Base-by-base conservation (phyloP, 78 protist species). In the Paratrimastix pyriformis region DNA sequence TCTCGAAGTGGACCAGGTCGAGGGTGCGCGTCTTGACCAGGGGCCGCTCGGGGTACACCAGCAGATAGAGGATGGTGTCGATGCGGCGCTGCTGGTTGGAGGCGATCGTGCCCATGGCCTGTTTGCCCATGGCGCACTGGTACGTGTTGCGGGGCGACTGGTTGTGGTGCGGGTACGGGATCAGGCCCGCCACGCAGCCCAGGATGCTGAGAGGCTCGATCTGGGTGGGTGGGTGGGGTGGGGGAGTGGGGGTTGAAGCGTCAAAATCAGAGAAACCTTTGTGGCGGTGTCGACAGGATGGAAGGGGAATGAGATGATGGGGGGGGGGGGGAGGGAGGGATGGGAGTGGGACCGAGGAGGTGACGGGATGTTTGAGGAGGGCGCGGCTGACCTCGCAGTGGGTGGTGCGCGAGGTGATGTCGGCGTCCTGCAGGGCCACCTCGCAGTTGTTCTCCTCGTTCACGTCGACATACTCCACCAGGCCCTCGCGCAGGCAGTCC, bases 61-160 rank as follows among this genome's bases (percentile, higher is more conserved):
- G 3, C 11, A 37, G 42, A 50, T 83, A 79, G 46, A 89, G 77
- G 33, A 95, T 80, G 3, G 99, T 94, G 86, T 98, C 99, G 44
- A 94, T 87, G 64, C 99, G 90, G 13, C 75, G 38, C 15, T 80
- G 54, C 81, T 96, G 98, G 86, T 98, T 97, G 80, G 79, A 85
- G 5, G 97, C 98, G 65, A 98, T 93, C 55, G 88, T 69, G 18
- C 99, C 99, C 58, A 98, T 94, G 29, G 99, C 98, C 81, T 98
- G 99, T 89, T 98, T 98, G 77, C 99, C 99, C 99, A 97, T 97
- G 43, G 99, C 98, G 72, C 97, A 92, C 33, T 87, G 96, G 72
- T 94, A 94, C 42, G 99, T 98, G 85, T 98, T 98, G 21, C 99
- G 88, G 4, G 99, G 99, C 18, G 98, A 93, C 81, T 98, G 99